Evolutionary conservation across 257 asterid genomes (phyloP), one percentile per base, ranked within the genome.

Genomic region (Solanum gandarillasii): DNA sequence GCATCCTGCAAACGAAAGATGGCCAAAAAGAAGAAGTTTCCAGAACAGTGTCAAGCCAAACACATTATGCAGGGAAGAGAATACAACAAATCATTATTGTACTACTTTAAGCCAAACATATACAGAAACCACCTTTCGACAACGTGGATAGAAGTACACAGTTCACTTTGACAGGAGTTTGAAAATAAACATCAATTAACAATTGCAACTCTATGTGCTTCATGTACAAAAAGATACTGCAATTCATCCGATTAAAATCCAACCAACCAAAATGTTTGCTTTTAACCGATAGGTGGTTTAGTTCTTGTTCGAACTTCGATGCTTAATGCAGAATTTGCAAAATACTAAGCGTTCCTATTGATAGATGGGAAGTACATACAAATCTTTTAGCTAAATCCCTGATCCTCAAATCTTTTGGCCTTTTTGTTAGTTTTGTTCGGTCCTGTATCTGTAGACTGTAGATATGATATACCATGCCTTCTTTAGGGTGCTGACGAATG

Each of bases 1-100:
- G 35, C 88, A 52, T 87, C 88, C 88, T 87, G 86, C 38, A 75
- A 87, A 62, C 41, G 5, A 67, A 52, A 67, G 23, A 76, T 34
- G 38, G 82, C 83, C 78, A 62, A 27, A 16, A 43, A 43, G 32
- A 67, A 41, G 25, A 20, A 71, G 55, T 67, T 12, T 67, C 21
- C 67, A 68, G 75, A 70, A 46, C 55, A 21, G 36, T 7, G 85
- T 14, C 52, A 65, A 48, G 27, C 13, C 60, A 87, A 87, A 72
- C 27, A 60, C 65, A 43, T 46, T 39, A 71, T n/a, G 32, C 60
- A 78, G 25, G 62, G 36, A 32, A 32, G 25, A 38, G 60, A 67
- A 67, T 68, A 21, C 78, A 65, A 68, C 11, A 13, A 39, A 38
- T 32, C 68, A 74, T 25, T 16, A 1, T 4, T 41, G 62, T 78